Base-by-base conservation (phyloP, 83 land plant genomes). In the Picea abies region DNA sequence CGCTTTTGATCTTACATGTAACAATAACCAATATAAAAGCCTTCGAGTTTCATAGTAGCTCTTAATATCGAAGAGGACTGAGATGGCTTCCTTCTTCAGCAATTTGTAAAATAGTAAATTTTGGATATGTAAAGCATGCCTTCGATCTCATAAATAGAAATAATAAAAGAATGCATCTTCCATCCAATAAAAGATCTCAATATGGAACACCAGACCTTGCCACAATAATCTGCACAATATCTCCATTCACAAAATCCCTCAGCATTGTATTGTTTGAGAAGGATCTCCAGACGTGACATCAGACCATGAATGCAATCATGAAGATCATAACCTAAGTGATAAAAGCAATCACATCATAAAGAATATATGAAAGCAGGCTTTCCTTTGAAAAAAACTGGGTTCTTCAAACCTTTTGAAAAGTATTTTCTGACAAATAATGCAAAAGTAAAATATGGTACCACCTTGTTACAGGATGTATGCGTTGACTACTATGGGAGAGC, bases 21-120 rank as follows among this genome's bases (percentile, higher is more conserved):
- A 56, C 15, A 56, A 63, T 79, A 35, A 20, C 79, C 25, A 35
- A 67, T 84, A 78, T 63, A 79, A 35, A 70, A 67, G 3, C 87
- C 82, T 72, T 65, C 35, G 58, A 63, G 70, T 61, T 52, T 22
- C 60, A 60, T 22, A 71, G 82, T 69, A 71, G 87, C 60, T 73
- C 49, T 52, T 60, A 49, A 49, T 29, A 79, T 67, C 26, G 58
- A 70, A 0, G 15, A 71, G 41, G 44, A 35, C 29, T 26, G 63
- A 32, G 66, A 80, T 80, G 23, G 19, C 67, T 69, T 56, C 72
- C 79, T 61, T 72, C 69, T 69, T 62, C 64, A 83, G 71, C 23
- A 81, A 77, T 66, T 65, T 63, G 79, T 79, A 62, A 5, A 61
- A 82, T 64, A 64, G 29, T 26, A 67, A 63, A 82, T 32, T 81